phyloP scores from a whole-genome alignment of 2,329 filamentous ascomycete genomes.

The Calonectria fujianensis region DNA sequence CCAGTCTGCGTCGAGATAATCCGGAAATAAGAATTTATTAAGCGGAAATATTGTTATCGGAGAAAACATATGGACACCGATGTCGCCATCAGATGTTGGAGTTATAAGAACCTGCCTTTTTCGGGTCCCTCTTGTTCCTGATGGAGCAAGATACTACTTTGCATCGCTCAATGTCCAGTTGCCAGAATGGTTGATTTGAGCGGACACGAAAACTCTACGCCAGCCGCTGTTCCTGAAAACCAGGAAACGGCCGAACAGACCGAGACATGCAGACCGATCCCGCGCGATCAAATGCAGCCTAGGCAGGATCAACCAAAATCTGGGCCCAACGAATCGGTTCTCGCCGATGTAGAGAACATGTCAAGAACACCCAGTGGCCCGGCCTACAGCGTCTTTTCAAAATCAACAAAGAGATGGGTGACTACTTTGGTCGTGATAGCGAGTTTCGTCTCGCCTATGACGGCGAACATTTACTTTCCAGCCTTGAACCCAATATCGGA shows the following conservation, averaged over 20 bases:
- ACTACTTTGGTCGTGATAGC: slow-evolving; percentile 71
- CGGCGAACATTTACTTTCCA: slow-evolving; percentile 75
- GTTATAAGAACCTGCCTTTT: slow-evolving; percentile 43
- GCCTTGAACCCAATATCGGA: slow-evolving; percentile 63
- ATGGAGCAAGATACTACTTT: slow-evolving; percentile 10
- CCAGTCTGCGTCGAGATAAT: slow-evolving; percentile 30
- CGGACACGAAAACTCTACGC: slow-evolving; percentile 31
- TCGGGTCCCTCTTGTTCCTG: slow-evolving; percentile 25
- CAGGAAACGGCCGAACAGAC: slow-evolving; percentile 37
- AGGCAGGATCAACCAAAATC: slow-evolving; percentile 11
- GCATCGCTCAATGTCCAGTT: slow-evolving; percentile 5
- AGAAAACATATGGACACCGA: slow-evolving; percentile 45
- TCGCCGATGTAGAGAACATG: slow-evolving; percentile 48
- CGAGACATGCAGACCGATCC: slow-evolving; percentile 30
- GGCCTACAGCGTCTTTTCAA: slow-evolving; percentile 57
- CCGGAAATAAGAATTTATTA: slow-evolving; percentile 48
- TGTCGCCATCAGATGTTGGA: slow-evolving; percentile 45
- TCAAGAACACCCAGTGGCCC: slow-evolving; percentile 49
- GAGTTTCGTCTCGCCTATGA: slow-evolving; percentile 74
- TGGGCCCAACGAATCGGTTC: slow-evolving; percentile 36
- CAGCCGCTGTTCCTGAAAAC: slow-evolving; percentile 9
- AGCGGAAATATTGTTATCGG: slow-evolving; percentile 47
- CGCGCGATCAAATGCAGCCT: slow-evolving; percentile 30
- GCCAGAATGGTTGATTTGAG: slow-evolving; percentile 42
- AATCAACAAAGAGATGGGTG: slow-evolving; percentile 70